A percentile compares a stretch with the other conserved stretches of the same genome.
These are phyloP conservation scores for Paramecium caudatum DNA, from an alignment of 73 alveolate genomes.

Conservation along the genomic window DNA sequence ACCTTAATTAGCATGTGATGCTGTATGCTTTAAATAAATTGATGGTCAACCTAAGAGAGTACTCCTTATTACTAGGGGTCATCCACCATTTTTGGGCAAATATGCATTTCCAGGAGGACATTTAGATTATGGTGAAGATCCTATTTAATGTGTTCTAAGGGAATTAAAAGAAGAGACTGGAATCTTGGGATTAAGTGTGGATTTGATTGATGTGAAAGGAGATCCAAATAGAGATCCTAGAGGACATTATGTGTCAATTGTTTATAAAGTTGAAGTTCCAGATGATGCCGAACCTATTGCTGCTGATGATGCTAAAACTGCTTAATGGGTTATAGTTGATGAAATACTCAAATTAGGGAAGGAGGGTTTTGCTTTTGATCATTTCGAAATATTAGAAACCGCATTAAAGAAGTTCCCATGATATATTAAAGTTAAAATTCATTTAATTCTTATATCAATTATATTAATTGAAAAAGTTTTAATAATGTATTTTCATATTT, in stretches of 20 bases:
- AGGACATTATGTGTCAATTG: constrained; percentile 96
- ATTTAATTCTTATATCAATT: too few relatives aligned
- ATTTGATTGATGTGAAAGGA: constrained; percentile 96
- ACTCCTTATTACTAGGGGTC: constrained; percentile 92
- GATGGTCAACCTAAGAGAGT: constrained; percentile 83
- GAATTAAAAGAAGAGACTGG: constrained; percentile 97
- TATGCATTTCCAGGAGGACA: constrained; percentile 99
- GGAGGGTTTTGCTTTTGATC: constrained; percentile 86
- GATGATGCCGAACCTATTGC: constrained; percentile 94
- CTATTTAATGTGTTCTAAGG: constrained; percentile 92
- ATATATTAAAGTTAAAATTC: too few relatives aligned
- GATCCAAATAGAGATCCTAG: constrained; percentile 98
- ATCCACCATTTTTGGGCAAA: constrained; percentile 90
- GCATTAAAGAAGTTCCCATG: constrained; percentile 15
- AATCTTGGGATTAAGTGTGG: constrained; percentile 89
- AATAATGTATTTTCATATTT: too few relatives aligned
- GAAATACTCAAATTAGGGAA: constrained; percentile 81
- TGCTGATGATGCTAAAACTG: constrained; percentile 98
- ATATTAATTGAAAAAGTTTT: too few relatives aligned
- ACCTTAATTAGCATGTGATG: constrained; percentile 97
- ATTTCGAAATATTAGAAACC: constrained; percentile 72
- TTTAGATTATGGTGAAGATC: constrained; percentile 98
- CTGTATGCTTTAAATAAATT: constrained; percentile 88
- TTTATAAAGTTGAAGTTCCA: constrained; percentile 91
- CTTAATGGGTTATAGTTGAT: constrained; percentile 91